Base-by-base conservation (phyloP, 2,329 filamentous ascomycete genomes). In the Fusarium siculi region DNA sequence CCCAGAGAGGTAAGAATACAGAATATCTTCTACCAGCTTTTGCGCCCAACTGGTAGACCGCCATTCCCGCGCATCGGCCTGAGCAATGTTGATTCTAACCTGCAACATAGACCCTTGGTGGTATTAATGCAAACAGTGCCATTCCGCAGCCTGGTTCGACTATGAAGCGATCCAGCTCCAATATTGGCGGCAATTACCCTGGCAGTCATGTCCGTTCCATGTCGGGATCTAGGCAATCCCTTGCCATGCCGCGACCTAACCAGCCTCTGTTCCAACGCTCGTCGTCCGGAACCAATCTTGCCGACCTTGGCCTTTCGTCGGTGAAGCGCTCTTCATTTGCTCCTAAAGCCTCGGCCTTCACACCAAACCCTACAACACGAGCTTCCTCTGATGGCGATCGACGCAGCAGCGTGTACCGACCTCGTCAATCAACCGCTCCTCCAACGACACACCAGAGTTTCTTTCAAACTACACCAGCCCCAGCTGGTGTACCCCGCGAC, bases 111-210 rank as follows among this genome's bases (percentile, higher is more conserved):
- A 98, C 96, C 60, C 90, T 98, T 68, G 95, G 93, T 74, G 92
- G 91, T 75, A 91, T 97, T 79, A 96, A 91, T 81, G 90, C 92
- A 81, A 96, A 95, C 82, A 93, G 93, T 25, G 90, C 91, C 28
- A 93, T 99, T 72, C 96, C 96, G 25, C 94, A 97, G 84, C 96
- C 96, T 14, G 89, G 93, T 34, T 98, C 96, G 44, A 94, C 95
- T 44, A 92, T 99, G 88, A 99, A 99, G 86, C 93, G 96, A 81
- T 93, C 93, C 36, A 96, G 91, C 79, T 95, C 94, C 18, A 91
- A 91, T 76, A 91, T 90, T 72, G 90, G 90, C 78, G 86, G 86
- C 65, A 90, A 89, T 50, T 92, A 89, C 78, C 90, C 91, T 21
- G 80, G 79, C 62, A 91, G 92, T 80, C 93, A 97, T 86, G 90